Evolutionary conservation across 345 rosid species (phyloP).

Genomic region (Balakata baccata): DNA sequence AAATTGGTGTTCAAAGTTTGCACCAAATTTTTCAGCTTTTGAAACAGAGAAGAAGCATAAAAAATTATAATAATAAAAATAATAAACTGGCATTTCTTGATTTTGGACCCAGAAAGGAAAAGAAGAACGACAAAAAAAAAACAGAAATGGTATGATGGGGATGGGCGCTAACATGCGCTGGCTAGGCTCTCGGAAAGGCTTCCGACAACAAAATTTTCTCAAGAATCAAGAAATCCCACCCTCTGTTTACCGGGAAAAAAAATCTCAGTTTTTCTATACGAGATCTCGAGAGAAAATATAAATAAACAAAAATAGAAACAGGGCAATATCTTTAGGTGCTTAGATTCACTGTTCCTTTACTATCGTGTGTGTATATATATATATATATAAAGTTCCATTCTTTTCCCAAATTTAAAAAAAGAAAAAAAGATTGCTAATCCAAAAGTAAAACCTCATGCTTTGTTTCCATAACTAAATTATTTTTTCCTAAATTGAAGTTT

Average conservation of each 20-base stretch:
- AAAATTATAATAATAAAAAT: too few species aligned
- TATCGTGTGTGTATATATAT: background rate
- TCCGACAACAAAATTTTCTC: slow-evolving; percentile 23
- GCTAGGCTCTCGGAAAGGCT: slow-evolving; percentile 7
- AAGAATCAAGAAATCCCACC: slow-evolving; percentile 27
- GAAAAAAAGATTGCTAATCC: too few species aligned
- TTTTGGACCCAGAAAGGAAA: background rate
- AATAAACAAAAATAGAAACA: background rate
- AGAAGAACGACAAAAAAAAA: background rate
- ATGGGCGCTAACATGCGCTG: slow-evolving; percentile 2
- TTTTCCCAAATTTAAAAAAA: too few species aligned
- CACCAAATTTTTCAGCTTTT: background rate
- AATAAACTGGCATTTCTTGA: background rate
- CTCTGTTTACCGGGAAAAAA: background rate
- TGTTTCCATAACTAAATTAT: background rate
- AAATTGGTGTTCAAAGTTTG: too few species aligned
- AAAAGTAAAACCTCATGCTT: background rate
- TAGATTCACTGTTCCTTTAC: slow-evolving; percentile 7
- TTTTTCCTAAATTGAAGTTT: background rate
- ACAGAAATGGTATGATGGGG: slow-evolving; percentile 1
- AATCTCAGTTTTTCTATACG: background rate
- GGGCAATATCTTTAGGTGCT: background rate
- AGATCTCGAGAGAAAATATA: slow-evolving; percentile 20
- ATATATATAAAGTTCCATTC: background rate
- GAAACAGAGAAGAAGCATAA: background rate